phyloP scores from a whole-genome alignment of 2,329 filamentous ascomycete species.

The Fusarium sp. region DNA sequence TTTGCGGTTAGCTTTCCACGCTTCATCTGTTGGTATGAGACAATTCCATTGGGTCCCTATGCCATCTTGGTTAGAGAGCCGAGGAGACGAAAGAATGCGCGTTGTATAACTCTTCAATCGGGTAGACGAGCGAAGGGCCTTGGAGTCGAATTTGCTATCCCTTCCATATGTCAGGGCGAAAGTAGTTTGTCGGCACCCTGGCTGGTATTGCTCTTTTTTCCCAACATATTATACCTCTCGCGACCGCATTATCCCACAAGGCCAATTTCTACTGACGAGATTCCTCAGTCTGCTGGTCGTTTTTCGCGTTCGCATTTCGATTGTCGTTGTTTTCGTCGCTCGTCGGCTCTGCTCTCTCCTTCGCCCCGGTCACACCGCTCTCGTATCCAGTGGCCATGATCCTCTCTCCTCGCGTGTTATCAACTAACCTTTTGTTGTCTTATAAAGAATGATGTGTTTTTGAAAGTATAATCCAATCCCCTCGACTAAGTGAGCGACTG shows the following conservation, averaged over 20 bases:
- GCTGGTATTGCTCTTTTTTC: neutral
- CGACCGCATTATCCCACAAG: neutral
- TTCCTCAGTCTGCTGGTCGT: neutral
- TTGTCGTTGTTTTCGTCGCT: neutral
- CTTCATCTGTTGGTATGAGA: constrained; percentile 10
- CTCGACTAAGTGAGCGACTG: constrained; percentile 44
- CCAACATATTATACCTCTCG: neutral
- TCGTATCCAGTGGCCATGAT: neutral
- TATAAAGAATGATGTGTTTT: constrained; percentile 33
- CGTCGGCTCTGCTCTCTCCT: neutral
- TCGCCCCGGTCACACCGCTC: neutral
- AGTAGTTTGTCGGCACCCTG: neutral
- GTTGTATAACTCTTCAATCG: too few relatives aligned
- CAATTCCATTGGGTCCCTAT: neutral
- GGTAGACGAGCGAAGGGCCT: neutral
- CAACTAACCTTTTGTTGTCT: constrained; percentile 44
- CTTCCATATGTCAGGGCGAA: neutral
- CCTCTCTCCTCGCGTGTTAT: neutral
- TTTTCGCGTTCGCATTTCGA: neutral
- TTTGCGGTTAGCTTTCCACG: constrained; percentile 31
- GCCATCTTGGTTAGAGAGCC: neutral
- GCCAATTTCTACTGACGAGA: neutral
- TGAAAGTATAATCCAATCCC: constrained; percentile 25
- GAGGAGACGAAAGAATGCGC: neutral
- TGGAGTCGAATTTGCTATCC: neutral